Conservation (phyloP, 495 filamentous ascomycete genomes). For the Coniosporium apollinis region DNA sequence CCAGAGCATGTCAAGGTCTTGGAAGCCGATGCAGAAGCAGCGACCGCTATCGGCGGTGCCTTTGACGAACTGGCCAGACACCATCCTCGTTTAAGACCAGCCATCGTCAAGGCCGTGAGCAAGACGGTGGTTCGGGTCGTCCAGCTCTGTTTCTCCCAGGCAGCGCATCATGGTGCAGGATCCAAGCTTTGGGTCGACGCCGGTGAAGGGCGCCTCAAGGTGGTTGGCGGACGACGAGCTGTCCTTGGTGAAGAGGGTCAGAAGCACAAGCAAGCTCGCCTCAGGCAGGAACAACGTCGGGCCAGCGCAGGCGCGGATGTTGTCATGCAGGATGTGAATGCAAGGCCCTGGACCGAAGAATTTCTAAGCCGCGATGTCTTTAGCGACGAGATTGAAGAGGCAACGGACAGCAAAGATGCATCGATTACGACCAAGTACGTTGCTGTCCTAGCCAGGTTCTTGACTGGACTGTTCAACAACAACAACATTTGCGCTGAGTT, state of each 20-base stretch:
- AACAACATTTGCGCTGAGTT: conserved; percentile 55
- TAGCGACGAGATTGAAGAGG: conserved; percentile 10
- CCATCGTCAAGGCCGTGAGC: conserved; percentile 62
- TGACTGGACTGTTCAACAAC: conserved; percentile 65
- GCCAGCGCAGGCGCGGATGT: no score
- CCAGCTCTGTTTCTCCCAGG: conserved; percentile 49
- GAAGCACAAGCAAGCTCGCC: no score
- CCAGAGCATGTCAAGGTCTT: conserved; percentile 73
- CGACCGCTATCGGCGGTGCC: conserved; percentile 50
- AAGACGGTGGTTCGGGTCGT: conserved; percentile 70
- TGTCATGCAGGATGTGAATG: conserved; percentile 10
- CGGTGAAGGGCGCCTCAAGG: conserved; percentile 29
- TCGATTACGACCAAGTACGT: conserved; percentile 51
- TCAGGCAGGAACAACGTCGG: no score
- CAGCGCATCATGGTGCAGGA: conserved; percentile 50
- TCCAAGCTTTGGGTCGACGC: conserved; percentile 58
- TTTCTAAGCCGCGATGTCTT: conserved; percentile 4
- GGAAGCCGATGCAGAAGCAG: conserved; percentile 50
- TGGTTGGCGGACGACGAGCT: conserved; percentile 31
- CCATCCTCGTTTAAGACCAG: conserved; percentile 64
- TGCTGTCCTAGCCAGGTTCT: conserved; percentile 53
- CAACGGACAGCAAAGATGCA: conserved; percentile 29
- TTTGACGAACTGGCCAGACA: conserved; percentile 94
- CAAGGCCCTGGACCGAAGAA: background rate
- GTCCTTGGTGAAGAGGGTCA: conserved; percentile 7